Percentiles rank a stretch among this genome's conserved stretches.
phyloP scores from a whole-genome alignment of 306 rosid species.

The Cicer bijugum region DNA sequence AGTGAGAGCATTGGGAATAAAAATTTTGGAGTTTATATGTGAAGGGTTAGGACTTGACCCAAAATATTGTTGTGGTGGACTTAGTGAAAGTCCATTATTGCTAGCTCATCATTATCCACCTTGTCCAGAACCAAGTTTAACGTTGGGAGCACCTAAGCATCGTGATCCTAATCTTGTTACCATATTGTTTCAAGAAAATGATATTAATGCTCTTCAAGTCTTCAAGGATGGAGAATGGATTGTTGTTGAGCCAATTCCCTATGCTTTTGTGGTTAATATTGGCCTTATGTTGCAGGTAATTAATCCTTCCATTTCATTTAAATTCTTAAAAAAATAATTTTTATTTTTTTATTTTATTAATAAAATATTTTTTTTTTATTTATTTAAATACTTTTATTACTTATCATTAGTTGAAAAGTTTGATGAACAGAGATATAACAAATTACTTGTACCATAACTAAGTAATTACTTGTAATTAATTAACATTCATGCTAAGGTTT shows the following conservation, averaged over 20 bases:
- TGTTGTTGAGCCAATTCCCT: conserved; percentile 53
- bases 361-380: too few species aligned
- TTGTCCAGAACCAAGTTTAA: conserved; percentile 71
- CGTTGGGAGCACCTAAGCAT: conserved; percentile 66
- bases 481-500: not conserved
- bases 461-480: not conserved
- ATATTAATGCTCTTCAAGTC: conserved; percentile 61
- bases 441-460: too few species aligned
- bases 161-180: conserved; percentile 65
- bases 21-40: conserved; percentile 58
- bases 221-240: conserved; percentile 58
- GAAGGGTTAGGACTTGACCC: conserved; percentile 64
- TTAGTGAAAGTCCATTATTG: conserved; percentile 48
- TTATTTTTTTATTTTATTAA: too few species aligned
- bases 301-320: not conserved
- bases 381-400: too few species aligned
- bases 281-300: conserved; percentile 50
- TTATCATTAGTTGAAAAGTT: too few species aligned
- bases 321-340: too few species aligned
- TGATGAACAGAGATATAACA: too few species aligned
- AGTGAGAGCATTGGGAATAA: conserved; percentile 45
- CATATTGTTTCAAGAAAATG: conserved; percentile 60
- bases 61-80: conserved; percentile 49
- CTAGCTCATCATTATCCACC: conserved; percentile 66
- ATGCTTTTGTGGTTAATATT: conserved; percentile 56